Conservation (phyloP, 768 basidiomycete species). For the Tricholoma furcatifolium region DNA sequence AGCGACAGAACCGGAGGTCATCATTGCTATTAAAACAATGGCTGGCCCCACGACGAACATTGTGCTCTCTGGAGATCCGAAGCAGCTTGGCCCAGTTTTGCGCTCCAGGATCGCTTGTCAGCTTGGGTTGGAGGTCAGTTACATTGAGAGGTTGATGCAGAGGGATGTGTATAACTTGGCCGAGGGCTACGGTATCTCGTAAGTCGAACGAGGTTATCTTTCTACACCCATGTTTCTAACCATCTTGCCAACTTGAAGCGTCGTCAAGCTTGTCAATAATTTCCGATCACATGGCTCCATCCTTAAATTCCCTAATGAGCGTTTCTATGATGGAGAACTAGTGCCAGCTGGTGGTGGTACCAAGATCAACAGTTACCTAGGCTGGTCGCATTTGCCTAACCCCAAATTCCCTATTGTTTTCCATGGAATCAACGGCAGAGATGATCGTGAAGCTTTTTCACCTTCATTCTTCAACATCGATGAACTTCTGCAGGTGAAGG, state of each 20-base stretch:
- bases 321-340: slow-evolving; percentile 58
- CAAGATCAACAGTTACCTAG: slow-evolving; percentile 36
- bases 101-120: slow-evolving; percentile 53
- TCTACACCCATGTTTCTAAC: slow-evolving; percentile 25
- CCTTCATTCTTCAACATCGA: slow-evolving; percentile 74
- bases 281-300: slow-evolving; percentile 65
- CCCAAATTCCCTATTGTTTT: slow-evolving; percentile 61
- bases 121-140: slow-evolving; percentile 59
- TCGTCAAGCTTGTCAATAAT: slow-evolving; percentile 63
- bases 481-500: slow-evolving; percentile 52
- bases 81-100: slow-evolving; percentile 71
- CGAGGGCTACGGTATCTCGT: slow-evolving; percentile 29
- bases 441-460: slow-evolving; percentile 61
- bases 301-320: slow-evolving; percentile 57
- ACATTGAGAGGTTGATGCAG: slow-evolving; percentile 58
- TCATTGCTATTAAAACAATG: slow-evolving; percentile 62
- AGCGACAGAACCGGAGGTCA: slow-evolving; percentile 66
- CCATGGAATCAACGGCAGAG: slow-evolving; percentile 57
- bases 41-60: slow-evolving; percentile 53
- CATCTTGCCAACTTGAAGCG: slow-evolving; percentile 32
- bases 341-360: slow-evolving; percentile 40
- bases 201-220: too few species aligned
- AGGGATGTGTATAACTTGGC: slow-evolving; percentile 37
- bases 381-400: slow-evolving; percentile 38
- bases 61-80: slow-evolving; percentile 67